These are phyloP conservation scores for Aspergillus candidus DNA, from an alignment of 2,329 filamentous ascomycete genomes.

Conservation along the genomic window DNA sequence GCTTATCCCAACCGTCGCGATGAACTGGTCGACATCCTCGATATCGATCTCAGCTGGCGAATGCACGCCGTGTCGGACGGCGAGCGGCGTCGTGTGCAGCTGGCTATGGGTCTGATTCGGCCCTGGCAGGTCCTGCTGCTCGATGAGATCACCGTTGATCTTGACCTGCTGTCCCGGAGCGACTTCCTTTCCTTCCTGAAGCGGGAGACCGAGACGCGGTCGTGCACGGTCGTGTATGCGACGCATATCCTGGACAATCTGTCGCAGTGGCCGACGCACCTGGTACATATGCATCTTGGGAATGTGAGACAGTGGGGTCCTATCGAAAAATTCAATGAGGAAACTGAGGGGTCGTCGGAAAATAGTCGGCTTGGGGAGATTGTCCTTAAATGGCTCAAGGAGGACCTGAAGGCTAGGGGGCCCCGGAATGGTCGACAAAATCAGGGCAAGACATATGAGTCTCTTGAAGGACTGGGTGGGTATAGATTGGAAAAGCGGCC, in stretches of 20 bases:
- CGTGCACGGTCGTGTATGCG: conserved; percentile 92
- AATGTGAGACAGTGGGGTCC: conserved; percentile 79
- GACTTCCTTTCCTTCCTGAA: conserved; percentile 84
- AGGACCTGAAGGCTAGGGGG: conserved; percentile 72
- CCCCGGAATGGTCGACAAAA: conserved; percentile 59
- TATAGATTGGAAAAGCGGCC: conserved; percentile 53
- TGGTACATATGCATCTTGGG: conserved; percentile 92
- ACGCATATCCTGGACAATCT: conserved; percentile 97
- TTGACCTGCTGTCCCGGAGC: conserved; percentile 78
- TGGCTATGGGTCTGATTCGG: conserved; percentile 88
- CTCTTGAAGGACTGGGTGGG: conserved; percentile 54
- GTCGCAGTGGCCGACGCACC: conserved; percentile 87
- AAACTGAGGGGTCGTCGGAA: conserved; percentile 51
- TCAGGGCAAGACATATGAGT: conserved; percentile 48
- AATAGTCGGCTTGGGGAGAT: conserved; percentile 83
- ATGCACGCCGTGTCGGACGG: conserved; percentile 96
- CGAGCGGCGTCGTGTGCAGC: conserved; percentile 82
- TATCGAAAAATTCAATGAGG: conserved; percentile 62
- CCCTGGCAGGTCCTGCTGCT: conserved; percentile 88
- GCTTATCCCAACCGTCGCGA: conserved; percentile 75
- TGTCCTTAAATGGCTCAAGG: conserved; percentile 78
- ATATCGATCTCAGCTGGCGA: conserved; percentile 87
- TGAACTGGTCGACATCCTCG: conserved; percentile 78
- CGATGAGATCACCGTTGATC: conserved; percentile 94
- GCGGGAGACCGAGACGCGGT: conserved; percentile 71